Base-by-base conservation (phyloP, 192 early-diverging fungal genomes). In the Entophlyctis luteolus region DNA sequence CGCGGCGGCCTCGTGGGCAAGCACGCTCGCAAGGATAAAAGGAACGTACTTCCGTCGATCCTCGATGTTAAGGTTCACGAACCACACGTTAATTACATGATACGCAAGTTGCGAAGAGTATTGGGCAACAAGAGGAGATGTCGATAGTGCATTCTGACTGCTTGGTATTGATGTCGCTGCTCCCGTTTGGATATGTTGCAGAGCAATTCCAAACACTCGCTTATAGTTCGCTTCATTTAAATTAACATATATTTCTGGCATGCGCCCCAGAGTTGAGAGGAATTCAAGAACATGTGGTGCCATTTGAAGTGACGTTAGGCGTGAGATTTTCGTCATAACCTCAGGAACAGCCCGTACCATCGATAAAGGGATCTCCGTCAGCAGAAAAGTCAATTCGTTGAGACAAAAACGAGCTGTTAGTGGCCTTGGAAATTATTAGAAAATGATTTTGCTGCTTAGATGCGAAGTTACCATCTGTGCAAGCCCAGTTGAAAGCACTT, bases 101-200 rank as follows among this genome's bases (percentile, higher is more conserved):
- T 94, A 98, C 4, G 94, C 95, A 82, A 98, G 84, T n/a, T 89
- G 87, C 3, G 91, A 62, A 42, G 94, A 88, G 65, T 95, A 96
- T 54, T 25, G 31, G 29, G 20, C 29, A 0, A 74, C 8, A 16
- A 49, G 32, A 2, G 3, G 25, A 0, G 35, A 42, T 20, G 35
- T 39, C 6, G 20, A 8, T 33, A 22, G 5, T 3, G 18, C 25
- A n/a, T n/a, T n/a, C n/a, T n/a, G n/a, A n/a, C n/a, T n/a, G n/a
- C n/a, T n/a, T 0, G 59, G 48, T 2, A 10, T n/a, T 5, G 55
- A 10, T 14, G 33, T 54, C 2, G 27, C 65, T 23, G 39, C 54
- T 0, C 46, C 46, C 25, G 78, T 54, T 12, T 75, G 74, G 20
- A 98, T 91, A 72, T 96, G 94, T 53, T 91, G 88, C 31, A 95